Evolutionary conservation across 2,329 filamentous ascomycete genomes (phyloP).

Genomic region (Botryotinia convoluta): DNA sequence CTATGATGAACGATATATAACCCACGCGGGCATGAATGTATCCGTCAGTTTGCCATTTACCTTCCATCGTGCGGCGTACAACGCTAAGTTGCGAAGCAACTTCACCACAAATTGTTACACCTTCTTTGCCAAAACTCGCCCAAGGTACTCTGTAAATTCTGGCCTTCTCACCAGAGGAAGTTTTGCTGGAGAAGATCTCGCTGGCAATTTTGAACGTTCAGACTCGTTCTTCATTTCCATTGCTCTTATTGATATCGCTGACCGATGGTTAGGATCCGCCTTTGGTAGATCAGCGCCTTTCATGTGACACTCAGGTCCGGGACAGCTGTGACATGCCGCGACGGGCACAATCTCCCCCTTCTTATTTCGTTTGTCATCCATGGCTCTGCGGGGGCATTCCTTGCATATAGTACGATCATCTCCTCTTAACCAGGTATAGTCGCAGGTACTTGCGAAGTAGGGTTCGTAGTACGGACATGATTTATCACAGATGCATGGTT

Average conservation of each 20-base stretch:
- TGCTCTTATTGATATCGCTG: neutral
- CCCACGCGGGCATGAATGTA: neutral
- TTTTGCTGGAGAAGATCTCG: neutral
- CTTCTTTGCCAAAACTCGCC: neutral
- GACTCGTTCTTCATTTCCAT: too few species aligned
- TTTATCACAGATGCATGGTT: conserved; percentile 1
- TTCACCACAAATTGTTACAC: neutral
- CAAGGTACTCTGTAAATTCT: neutral
- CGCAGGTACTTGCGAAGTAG: neutral
- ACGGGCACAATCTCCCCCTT: neutral
- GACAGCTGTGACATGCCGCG: neutral
- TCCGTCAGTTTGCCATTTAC: neutral
- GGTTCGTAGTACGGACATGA: neutral
- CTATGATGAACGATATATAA: neutral
- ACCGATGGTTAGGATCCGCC: neutral
- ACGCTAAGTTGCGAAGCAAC: too few species aligned
- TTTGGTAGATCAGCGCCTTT: neutral
- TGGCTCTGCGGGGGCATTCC: neutral
- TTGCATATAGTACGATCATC: neutral
- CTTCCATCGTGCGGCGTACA: neutral
- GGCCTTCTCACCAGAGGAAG: neutral
- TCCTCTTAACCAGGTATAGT: neutral
- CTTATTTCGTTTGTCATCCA: neutral
- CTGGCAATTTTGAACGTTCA: neutral
- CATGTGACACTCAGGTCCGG: neutral